Base-by-base conservation (phyloP, 306 rosid genomes). In the Cercis canadensis region DNA sequence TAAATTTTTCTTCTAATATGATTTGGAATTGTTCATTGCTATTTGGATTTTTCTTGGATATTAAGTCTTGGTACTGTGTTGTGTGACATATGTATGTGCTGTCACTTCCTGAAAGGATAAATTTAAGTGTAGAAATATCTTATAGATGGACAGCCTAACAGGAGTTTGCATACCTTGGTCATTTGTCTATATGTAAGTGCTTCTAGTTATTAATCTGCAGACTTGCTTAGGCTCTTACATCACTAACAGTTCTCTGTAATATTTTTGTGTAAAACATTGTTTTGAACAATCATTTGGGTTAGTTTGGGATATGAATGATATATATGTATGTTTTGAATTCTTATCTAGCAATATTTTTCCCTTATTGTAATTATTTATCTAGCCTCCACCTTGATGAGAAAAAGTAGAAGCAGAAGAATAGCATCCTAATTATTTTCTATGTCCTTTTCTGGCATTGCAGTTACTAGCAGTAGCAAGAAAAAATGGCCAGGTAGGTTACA, bases 401-500 rank as follows among this genome's bases (percentile, higher is more conserved):
- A 51, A 51, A 10, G 5, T 5, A 2, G 21, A 37, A 57, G 8
- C 29, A 5, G n/a, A 36, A 56, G 57, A 46, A 14, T 59, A n/a
- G 2, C 45, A 2, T 67, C 75, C 61, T 55, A 13, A 81, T 66
- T 49, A 6, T 57, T 31, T 62, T 10, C n/a, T n/a, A 11, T 57
- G 8, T 65, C 40, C 7, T 52, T 55, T 50, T 68, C 68, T 46
- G 70, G 32, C 71, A 40, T 72, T 83, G 92, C 97, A 95, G 96
- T 75, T 89, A 78, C 50, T 95, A 75, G 99, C 97, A 55, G 90
- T 95, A 41, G 96, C 96, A 18, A 88, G 99, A 68, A 95, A 80
- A 82, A 82, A 80, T 81, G 97, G 92, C 11, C 57, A 34, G 83
- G 99, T 95, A 66, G 76, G 87, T 78, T 69, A 8, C 57, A 53